Evolutionary conservation across 306 rosid genomes (phyloP).

Genomic region (Sophora flavescens): DNA sequence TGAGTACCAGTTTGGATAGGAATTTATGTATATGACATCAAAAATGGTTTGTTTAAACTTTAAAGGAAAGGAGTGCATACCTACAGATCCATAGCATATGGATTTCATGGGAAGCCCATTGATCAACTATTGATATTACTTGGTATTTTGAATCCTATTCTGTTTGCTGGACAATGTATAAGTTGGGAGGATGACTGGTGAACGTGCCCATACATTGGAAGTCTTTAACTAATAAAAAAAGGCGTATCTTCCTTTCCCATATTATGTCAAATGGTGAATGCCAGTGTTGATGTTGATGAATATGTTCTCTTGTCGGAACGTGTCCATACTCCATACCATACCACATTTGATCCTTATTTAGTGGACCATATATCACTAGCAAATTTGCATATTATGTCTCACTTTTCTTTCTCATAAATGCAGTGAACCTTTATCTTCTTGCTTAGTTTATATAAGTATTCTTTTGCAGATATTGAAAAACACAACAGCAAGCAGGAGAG

Average conservation of each 20-base stretch:
- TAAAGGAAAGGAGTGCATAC: neutral
- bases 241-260: neutral
- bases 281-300: neutral
- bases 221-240: neutral
- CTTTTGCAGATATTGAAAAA: constrained; percentile 88
- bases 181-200: neutral
- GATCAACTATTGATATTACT: neutral
- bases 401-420: neutral
- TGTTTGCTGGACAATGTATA: neutral
- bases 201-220: neutral
- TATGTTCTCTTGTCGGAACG: neutral
- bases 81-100: neutral
- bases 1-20: neutral
- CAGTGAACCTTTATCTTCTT: neutral
- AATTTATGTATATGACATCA: neutral
- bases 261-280: neutral
- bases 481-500: constrained; percentile 92
- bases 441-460: constrained; percentile 5
- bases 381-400: neutral
- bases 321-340: neutral
- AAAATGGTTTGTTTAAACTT: neutral
- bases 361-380: neutral
- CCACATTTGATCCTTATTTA: neutral
- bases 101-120: neutral
- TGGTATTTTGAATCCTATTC: neutral